These are phyloP conservation scores for Aspergillus pseudoviridinutans DNA, from an alignment of 2,329 filamentous ascomycete genomes.

Conservation along the genomic window DNA sequence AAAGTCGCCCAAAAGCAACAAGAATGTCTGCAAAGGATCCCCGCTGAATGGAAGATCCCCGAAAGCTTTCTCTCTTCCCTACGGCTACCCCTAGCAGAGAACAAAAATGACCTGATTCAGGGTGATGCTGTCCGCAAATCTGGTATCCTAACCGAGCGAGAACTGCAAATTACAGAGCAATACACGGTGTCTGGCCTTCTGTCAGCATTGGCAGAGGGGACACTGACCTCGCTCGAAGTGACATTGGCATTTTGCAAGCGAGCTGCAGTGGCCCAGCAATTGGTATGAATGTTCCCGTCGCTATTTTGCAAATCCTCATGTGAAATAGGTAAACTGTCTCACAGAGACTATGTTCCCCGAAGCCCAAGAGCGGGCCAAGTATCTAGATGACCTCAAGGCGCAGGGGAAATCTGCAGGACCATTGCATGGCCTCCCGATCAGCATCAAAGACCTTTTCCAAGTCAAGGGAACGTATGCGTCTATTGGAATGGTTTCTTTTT, in stretches of 20 bases:
- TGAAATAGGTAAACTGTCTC: constrained; percentile 21
- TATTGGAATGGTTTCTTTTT: neutral
- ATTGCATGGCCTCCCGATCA: constrained; percentile 26
- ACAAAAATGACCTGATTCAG: constrained; percentile 15
- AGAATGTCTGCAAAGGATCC: constrained; percentile 12
- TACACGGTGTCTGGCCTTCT: constrained; percentile 36
- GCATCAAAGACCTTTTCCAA: neutral
- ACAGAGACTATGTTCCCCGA: constrained; percentile 27
- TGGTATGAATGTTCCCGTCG: constrained; percentile 18
- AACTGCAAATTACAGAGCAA: constrained; percentile 47
- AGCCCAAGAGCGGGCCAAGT: constrained; percentile 21
- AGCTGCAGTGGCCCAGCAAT: constrained; percentile 31
- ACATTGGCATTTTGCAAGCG: constrained; percentile 45
- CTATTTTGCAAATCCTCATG: neutral
- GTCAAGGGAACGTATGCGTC: neutral
- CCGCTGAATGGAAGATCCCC: constrained; percentile 14
- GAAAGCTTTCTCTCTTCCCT: constrained; percentile 7
- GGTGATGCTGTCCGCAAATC: constrained; percentile 12
- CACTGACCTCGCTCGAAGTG: constrained; percentile 39
- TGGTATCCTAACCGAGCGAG: constrained; percentile 44
- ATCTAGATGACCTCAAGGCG: constrained; percentile 21
- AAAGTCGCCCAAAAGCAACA: constrained; percentile 13
- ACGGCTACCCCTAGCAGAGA: constrained; percentile 8
- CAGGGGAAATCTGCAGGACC: constrained; percentile 24
- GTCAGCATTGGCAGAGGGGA: constrained; percentile 19